Evolutionary conservation across 2,329 filamentous ascomycete genomes (phyloP).

Genomic region (Alternaria dauci): DNA sequence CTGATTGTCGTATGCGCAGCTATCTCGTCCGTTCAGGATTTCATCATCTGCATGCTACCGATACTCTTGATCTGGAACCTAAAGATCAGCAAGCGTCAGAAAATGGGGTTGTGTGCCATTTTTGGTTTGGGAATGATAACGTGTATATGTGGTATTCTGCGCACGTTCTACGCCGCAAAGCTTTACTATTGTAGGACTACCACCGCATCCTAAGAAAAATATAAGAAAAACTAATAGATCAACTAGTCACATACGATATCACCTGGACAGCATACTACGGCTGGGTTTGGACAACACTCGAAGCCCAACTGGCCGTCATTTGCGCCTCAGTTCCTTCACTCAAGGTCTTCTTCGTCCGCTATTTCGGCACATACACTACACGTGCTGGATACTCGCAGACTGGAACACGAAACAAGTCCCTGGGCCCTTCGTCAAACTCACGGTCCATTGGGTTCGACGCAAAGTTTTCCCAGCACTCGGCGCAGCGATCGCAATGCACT

Average conservation of each 20-base stretch:
- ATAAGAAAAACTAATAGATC: background rate
- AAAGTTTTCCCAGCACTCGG: background rate
- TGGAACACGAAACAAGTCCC: constrained; percentile 10
- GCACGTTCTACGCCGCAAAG: constrained; percentile 49
- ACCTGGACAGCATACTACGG: constrained; percentile 52
- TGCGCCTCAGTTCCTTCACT: constrained; percentile 56
- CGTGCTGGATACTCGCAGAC: constrained; percentile 19
- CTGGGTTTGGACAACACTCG: constrained; percentile 54
- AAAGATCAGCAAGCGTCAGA: constrained; percentile 54
- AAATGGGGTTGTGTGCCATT: constrained; percentile 56
- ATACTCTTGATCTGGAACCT: constrained; percentile 57
- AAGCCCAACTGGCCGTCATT: constrained; percentile 54
- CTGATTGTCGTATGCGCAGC: constrained; percentile 51
- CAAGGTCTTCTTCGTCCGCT: constrained; percentile 55
- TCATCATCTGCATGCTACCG: constrained; percentile 54
- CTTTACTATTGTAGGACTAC: constrained; percentile 38
- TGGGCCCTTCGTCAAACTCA: background rate
- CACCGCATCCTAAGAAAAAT: no score
- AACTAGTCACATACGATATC: constrained; percentile 48
- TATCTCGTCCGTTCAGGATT: constrained; percentile 52
- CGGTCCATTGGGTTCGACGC: background rate
- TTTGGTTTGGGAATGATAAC: constrained; percentile 55
- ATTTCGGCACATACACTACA: constrained; percentile 38
- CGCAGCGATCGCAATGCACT: constrained; percentile 1
- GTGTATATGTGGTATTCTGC: constrained; percentile 48